Percentiles rank a stretch among this genome's conserved stretches.
phyloP scores from a whole-genome alignment of 129 eudicot species.

The Arctium lappa region DNA sequence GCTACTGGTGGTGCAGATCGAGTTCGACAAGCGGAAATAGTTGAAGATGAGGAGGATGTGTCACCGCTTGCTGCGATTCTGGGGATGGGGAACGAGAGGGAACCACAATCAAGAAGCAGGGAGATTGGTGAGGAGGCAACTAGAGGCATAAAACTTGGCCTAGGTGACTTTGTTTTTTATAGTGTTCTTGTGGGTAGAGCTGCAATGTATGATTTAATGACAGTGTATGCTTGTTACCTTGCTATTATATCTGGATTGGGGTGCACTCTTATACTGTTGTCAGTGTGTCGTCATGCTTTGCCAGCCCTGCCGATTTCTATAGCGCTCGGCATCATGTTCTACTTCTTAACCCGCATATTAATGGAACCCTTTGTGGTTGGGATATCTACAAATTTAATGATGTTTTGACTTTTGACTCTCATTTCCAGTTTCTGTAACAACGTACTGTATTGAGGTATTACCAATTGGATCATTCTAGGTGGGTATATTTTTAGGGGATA shows the following conservation, averaged over 20 bases:
- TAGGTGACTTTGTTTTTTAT: slow-evolving; percentile 95
- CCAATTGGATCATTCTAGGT: slow-evolving; percentile 9
- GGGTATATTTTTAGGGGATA: slow-evolving; percentile 12
- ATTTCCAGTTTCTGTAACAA: background rate
- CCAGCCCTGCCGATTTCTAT: slow-evolving; percentile 98
- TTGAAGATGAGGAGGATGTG: slow-evolving; percentile 35
- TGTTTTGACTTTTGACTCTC: slow-evolving; percentile 77
- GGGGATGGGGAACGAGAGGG: slow-evolving; percentile 27
- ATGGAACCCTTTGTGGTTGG: slow-evolving; percentile 99
- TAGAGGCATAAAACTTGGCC: slow-evolving; percentile 84
- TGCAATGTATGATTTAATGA: slow-evolving; percentile 99
- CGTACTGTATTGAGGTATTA: slow-evolving; percentile 8
- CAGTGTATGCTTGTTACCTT: slow-evolving; percentile 98
- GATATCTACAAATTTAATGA: slow-evolving; percentile 76
- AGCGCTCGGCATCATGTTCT: slow-evolving; percentile 77
- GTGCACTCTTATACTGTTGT: slow-evolving; percentile 86
- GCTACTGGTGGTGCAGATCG: background rate
- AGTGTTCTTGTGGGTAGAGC: slow-evolving; percentile 99
- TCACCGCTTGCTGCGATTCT: slow-evolving; percentile 39
- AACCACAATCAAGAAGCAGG: slow-evolving; percentile 16
- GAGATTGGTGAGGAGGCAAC: slow-evolving; percentile 23
- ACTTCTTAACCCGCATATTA: slow-evolving; percentile 82
- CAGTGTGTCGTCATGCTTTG: slow-evolving; percentile 87
- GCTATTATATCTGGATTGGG: slow-evolving; percentile 95
- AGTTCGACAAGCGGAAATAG: slow-evolving; percentile 13